Percentiles rank a stretch among this genome's conserved stretches.
Conservation (phyloP, 805 yeast species). For the Candida railenensis region DNA sequence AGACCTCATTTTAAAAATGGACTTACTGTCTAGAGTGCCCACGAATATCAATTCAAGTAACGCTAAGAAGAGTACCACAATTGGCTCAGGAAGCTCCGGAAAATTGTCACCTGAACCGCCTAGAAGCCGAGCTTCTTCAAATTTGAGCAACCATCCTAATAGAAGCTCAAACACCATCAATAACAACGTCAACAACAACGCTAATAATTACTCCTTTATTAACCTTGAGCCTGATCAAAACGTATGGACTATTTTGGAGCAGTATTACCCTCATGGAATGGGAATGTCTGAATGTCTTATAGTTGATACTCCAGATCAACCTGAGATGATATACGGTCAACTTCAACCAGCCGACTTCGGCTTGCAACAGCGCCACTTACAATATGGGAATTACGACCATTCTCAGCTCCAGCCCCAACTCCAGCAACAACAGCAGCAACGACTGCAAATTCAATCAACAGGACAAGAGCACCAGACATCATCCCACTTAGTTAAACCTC, state of each 20-base stretch:
- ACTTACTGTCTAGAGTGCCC: conserved; percentile 12
- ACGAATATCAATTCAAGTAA: conserved; percentile 4
- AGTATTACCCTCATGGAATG: conserved; percentile 69
- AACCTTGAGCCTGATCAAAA: conserved; percentile 58
- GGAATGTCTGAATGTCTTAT: conserved; percentile 60
- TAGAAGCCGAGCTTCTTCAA: background rate
- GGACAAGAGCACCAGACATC: background rate
- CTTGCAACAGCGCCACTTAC: background rate
- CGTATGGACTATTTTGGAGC: conserved; percentile 58
- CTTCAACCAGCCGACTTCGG: conserved; percentile 1
- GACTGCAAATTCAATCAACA: background rate
- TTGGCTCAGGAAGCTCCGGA: background rate
- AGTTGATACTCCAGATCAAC: conserved; percentile 44
- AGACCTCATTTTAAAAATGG: conserved; percentile 48
- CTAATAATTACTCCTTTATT: conserved; percentile 3
- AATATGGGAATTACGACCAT: background rate
- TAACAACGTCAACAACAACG: background rate
- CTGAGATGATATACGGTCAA: background rate
- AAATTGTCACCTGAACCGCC: conserved; percentile 1
- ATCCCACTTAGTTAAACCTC: background rate
- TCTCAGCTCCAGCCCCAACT: conserved; percentile 1
- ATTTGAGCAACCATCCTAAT: background rate
- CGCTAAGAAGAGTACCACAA: conserved; percentile 1
- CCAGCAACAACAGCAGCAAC: background rate
- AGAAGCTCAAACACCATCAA: background rate